A percentile compares a stretch with the other conserved stretches of the same genome.
These are phyloP conservation scores for Capsella rubella DNA, from an alignment of 441 rosid species.

Conservation along the genomic window DNA sequence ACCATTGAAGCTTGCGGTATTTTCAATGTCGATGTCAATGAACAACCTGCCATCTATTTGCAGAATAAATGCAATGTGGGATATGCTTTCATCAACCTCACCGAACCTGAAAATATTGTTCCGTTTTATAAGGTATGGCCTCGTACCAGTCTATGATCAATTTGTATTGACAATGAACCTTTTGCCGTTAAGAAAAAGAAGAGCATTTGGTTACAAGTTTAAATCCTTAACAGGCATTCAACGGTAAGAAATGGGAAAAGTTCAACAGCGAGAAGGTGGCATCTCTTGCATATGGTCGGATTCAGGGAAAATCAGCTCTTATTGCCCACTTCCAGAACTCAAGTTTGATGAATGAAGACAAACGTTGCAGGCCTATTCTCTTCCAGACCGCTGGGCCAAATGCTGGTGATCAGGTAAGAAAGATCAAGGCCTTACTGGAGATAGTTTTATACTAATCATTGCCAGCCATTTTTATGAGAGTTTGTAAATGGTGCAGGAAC, in stretches of 20 bases:
- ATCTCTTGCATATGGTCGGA: conserved; percentile 74
- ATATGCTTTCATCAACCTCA: conserved; percentile 58
- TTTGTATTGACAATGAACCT: not conserved
- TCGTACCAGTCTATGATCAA: conserved; percentile 5
- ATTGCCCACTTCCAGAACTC: conserved; percentile 83
- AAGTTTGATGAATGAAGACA: conserved; percentile 88
- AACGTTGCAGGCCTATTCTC: conserved; percentile 78
- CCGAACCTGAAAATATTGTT: conserved; percentile 47
- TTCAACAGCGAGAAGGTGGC: conserved; percentile 89
- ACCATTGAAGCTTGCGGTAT: not conserved
- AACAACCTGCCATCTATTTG: conserved; percentile 11
- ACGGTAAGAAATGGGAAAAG: conserved; percentile 83
- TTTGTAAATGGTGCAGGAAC: conserved; percentile 54
- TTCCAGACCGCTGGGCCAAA: conserved; percentile 80
- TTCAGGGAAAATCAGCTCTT: conserved; percentile 79
- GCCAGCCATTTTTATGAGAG: conserved; percentile 4
- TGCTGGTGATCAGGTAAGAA: conserved; percentile 81
- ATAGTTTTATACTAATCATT: conserved; percentile 14
- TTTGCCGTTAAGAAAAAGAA: not conserved
- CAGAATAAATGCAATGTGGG: conserved; percentile 63
- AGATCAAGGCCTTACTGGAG: conserved; percentile 4
- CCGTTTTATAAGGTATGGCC: conserved; percentile 51
- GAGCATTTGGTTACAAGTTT: conserved; percentile 25
- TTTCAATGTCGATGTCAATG: not conserved
- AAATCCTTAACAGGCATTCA: conserved; percentile 63